Evolutionary conservation across 2,329 filamentous ascomycete genomes (phyloP).

Genomic region (Aspergillus sp.): DNA sequence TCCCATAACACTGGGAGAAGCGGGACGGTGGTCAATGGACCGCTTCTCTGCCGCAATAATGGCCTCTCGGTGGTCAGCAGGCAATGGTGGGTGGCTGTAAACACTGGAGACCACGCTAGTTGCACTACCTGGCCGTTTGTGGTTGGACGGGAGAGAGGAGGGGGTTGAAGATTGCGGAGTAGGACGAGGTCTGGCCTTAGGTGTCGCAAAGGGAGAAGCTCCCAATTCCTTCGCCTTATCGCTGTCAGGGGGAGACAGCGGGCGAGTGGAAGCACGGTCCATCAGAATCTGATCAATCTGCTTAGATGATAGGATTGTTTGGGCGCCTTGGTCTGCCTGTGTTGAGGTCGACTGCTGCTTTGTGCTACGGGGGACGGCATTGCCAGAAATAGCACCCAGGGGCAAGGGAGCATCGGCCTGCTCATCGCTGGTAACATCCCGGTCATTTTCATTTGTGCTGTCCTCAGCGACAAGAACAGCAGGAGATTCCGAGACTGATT

Average conservation of each 20-base stretch:
- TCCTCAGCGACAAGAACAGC: constrained; percentile 59
- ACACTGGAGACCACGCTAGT: constrained; percentile 57
- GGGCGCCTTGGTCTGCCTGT: constrained; percentile 67
- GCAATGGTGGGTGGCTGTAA: constrained; percentile 65
- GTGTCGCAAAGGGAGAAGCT: constrained; percentile 33
- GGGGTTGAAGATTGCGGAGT: constrained; percentile 27
- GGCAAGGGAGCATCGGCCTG: constrained; percentile 37
- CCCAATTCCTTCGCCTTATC: constrained; percentile 23
- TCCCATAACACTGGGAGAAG: constrained; percentile 60
- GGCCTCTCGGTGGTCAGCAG: constrained; percentile 73
- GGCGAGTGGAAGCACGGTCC: constrained; percentile 41
- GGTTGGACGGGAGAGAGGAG: constrained; percentile 25
- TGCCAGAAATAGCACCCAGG: constrained; percentile 61
- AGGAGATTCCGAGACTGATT: constrained; percentile 21
- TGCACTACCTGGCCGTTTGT: constrained; percentile 65
- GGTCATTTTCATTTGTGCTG: constrained; percentile 54
- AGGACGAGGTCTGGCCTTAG: constrained; percentile 27
- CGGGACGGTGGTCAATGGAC: constrained; percentile 43
- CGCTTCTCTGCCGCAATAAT: constrained; percentile 73
- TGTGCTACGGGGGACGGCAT: constrained; percentile 36
- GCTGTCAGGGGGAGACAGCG: constrained; percentile 29
- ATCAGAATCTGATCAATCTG: constrained; percentile 73
- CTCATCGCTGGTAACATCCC: constrained; percentile 28
- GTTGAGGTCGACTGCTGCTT: constrained; percentile 26
- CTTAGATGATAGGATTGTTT: constrained; percentile 77